A percentile compares a stretch with the other conserved stretches of the same genome.
phyloP scores from a whole-genome alignment of 192 early-diverging fungal genomes.

The Umbelopsis isabellina region DNA sequence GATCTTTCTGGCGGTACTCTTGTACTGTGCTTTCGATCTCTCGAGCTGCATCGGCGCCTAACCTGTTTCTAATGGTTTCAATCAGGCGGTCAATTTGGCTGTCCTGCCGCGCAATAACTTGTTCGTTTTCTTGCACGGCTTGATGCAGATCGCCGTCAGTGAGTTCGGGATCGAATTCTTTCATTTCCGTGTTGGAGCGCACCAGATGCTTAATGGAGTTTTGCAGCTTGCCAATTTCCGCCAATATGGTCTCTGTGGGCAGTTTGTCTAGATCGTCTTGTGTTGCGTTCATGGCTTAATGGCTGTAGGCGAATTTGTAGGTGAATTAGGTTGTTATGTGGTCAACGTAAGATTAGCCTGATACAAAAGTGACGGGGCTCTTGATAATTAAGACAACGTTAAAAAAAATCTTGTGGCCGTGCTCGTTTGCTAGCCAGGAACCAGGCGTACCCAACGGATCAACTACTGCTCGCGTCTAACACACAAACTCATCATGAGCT shows the following conservation, averaged over 20 bases:
- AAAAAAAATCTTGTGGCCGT: no score
- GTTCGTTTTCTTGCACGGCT: constrained; percentile 42
- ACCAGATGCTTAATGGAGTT: constrained; percentile 44
- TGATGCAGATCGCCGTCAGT: constrained; percentile 38
- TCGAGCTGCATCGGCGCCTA: constrained; percentile 35
- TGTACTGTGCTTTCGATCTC: constrained; percentile 34
- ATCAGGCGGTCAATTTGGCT: constrained; percentile 31
- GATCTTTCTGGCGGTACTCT: constrained; percentile 25
- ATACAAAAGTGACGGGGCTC: no score
- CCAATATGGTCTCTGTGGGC: constrained; percentile 32
- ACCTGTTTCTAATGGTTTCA: constrained; percentile 29
- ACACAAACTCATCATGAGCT: not conserved
- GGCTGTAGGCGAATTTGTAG: no score
- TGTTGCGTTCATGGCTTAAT: no score
- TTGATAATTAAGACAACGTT: no score
- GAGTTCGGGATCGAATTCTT: constrained; percentile 38
- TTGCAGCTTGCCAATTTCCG: constrained; percentile 44
- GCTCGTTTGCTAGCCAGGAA: no score
- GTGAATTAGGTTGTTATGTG: no score
- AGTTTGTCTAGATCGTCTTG: constrained; percentile 27
- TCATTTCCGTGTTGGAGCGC: constrained; percentile 45
- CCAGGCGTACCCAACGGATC: no score
- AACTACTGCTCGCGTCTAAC: no score
- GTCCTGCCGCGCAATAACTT: constrained; percentile 38
- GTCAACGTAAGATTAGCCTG: not conserved